Base-by-base conservation (phyloP, 2,329 filamentous ascomycete species). In the Aspergillus sp. region DNA sequence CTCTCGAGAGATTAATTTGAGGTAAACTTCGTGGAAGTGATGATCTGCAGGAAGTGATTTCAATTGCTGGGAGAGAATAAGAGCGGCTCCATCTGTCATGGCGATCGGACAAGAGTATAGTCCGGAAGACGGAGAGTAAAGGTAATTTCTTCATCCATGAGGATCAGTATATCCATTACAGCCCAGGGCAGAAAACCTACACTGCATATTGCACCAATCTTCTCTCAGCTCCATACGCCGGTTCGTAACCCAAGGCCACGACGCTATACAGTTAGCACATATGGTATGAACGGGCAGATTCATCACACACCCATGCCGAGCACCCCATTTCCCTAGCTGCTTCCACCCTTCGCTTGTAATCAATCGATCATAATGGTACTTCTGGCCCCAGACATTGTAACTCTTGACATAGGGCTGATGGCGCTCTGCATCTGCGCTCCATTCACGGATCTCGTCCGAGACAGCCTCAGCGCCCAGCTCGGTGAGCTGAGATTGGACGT, bases 281-380 rank as follows among this genome's bases (percentile, higher is more conserved):
- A n/a, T 22, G 2, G 16, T 1, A n/a, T 12, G 18, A 9, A 47
- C 10, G 6, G 11, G 2, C 6, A 42, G 16, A n/a, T 7, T n/a
- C 36, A n/a, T n/a, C 16, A 55, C 60, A 24, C 42, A 71, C 69
- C 66, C 70, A 56, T 73, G 67, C 6, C 63, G 65, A 14, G 70
- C 69, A 14, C 74, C 73, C 73, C 72, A 75, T 55, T 69, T 66
- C 0, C 73, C 71, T 9, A 74, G 50, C 50, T 71, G 65, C 50
- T 75, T 75, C 89, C 89, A 92, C 29, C 90, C 89, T 63, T 88
- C 82, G 0, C 83, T 82, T 0, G 87, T 88, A 39, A 89, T 79
- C 1, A 91, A 76, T 36, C 85, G 81, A 51, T 84, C 83, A 6
- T 77, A 82, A 53, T 83, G 83, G 56, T 73, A 73, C 47, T 65